phyloP scores from a whole-genome alignment of 2,329 filamentous ascomycete genomes.

The Fusarium falciforme region DNA sequence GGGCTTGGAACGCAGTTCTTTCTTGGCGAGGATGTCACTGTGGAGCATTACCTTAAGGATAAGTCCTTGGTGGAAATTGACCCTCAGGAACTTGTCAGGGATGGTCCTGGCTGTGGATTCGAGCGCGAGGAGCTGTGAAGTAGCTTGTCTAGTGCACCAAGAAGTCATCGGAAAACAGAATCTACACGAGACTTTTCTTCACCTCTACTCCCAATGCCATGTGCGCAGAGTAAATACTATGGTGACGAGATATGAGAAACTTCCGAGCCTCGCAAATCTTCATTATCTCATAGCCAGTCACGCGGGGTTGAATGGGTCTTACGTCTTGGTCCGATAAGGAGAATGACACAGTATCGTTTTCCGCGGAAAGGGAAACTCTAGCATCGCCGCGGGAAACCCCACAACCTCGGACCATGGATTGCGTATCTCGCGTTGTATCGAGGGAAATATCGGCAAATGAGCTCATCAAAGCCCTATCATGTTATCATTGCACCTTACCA shows the following conservation, averaged over 20 bases:
- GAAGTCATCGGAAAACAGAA: background rate
- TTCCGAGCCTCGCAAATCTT: background rate
- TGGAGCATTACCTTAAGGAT: slow-evolving; percentile 15
- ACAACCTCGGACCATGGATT: background rate
- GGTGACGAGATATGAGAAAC: background rate
- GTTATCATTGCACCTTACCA: background rate
- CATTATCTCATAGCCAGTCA: background rate
- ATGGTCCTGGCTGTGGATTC: slow-evolving; percentile 20
- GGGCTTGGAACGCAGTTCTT: slow-evolving; percentile 29
- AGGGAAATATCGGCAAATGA: too few relatives aligned
- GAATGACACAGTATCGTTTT: background rate
- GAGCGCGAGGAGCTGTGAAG: background rate
- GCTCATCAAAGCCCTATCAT: background rate
- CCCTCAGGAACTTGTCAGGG: background rate
- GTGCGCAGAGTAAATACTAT: background rate
- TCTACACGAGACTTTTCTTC: background rate
- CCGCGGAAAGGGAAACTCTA: background rate
- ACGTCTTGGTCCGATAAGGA: background rate
- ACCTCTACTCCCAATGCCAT: background rate
- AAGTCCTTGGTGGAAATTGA: background rate
- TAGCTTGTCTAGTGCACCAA: fast-evolving
- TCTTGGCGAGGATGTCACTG: slow-evolving; percentile 6
- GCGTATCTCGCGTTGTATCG: background rate
- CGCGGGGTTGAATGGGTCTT: background rate
- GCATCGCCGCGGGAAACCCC: background rate